Evolutionary conservation across 1,139 yeast species (phyloP), one percentile per base, ranked within the genome.

Genomic region (Pichia sp.): DNA sequence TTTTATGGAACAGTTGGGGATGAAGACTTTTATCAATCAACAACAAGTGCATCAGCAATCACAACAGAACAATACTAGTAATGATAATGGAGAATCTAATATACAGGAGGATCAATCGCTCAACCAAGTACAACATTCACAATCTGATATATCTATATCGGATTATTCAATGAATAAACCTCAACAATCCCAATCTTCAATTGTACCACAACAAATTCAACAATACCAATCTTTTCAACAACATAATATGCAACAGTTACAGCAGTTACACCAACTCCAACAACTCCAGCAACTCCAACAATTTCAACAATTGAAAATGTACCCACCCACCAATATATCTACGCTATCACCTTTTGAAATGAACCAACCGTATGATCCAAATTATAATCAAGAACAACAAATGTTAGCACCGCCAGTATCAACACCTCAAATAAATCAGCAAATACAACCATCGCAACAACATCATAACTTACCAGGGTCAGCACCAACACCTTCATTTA

Each of bases 231-330:
- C 30, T 16, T 6, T 16, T 3, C 30, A 28, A 11, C 31, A 28
- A 18, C 14, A 28, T 28, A 11, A 16, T n/a, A 18, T 28, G 6
- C 35, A 22, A 27, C 32, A 22, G 23, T 8, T 14, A 21, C 37
- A 27, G 27, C 40, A 28, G 9, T 21, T 25, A 13, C 41, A 32
- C 19, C 42, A 34, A 28, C 34, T 22, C 9, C 45, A 31, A 20
- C 36, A 34, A 11, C 32, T 37, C 4, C 45, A 36, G 27, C 45
- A 43, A 19, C 32, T 37, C 4, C 45, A 36, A 27, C 45, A 43
- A 19, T 24, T 36, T 5, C 42, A 34, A 32, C 28, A 27, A 35
- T 16, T 31, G 10, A 15, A 38, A 26, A 37, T 31, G 29, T 31
- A 23, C 11, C 23, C 28, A 22, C 24, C 31, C 20, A 18, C 29